Conservation (phyloP, 495 filamentous ascomycete genomes). For the Astrothelium subdiscretum region DNA sequence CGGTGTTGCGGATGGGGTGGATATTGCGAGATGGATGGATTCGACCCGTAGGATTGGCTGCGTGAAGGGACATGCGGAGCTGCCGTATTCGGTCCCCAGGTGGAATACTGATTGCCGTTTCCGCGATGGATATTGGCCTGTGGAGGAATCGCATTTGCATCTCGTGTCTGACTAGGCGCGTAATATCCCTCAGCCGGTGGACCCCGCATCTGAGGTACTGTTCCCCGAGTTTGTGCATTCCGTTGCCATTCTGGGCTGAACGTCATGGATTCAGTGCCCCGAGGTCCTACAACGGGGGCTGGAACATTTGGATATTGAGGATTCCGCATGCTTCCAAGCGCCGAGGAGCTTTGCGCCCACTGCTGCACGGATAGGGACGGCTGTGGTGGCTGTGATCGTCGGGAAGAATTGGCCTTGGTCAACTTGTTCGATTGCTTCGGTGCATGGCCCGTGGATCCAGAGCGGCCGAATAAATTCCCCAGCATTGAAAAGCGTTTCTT, state of each 20-base stretch:
- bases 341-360: background rate
- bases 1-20: background rate
- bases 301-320: background rate
- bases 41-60: background rate
- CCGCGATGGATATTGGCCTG: background rate
- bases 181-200: conserved; percentile 3
- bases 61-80: background rate
- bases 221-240: background rate
- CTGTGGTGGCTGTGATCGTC: background rate
- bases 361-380: background rate
- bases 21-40: background rate
- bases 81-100: background rate
- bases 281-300: background rate
- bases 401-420: conserved; percentile 9
- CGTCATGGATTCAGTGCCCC: background rate
- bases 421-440: conserved; percentile 12
- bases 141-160: background rate
- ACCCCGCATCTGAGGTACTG: background rate
- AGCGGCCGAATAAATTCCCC: conserved; percentile 24
- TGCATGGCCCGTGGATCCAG: conserved; percentile 8
- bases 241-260: background rate
- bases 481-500: conserved; percentile 39
- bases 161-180: background rate
- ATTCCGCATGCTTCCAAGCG: background rate
- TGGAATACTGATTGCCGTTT: background rate